Evolutionary conservation across 352 stramenopile species (phyloP).

Genomic region (Phytophthora ohioensis): DNA sequence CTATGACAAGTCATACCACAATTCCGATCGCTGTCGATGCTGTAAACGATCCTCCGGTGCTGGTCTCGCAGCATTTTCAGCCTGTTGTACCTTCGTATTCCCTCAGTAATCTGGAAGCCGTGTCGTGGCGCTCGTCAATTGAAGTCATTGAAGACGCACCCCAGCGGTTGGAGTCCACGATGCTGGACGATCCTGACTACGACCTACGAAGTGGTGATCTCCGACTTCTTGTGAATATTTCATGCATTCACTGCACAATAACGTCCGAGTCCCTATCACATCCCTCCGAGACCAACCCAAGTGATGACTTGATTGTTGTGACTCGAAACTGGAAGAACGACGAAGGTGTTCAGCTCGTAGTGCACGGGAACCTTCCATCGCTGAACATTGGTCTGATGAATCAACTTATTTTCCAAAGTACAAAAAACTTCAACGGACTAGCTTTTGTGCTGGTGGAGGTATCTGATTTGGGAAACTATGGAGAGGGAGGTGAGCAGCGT

Average conservation of each 20-base stretch:
- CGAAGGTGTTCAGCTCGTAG: constrained; percentile 28
- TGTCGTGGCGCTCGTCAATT: constrained; percentile 17
- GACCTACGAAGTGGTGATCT: constrained; percentile 17
- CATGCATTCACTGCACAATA: constrained; percentile 50
- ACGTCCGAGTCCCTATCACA: constrained; percentile 10
- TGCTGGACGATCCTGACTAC: constrained; percentile 41
- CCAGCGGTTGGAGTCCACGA: constrained; percentile 28
- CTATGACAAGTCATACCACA: constrained; percentile 11
- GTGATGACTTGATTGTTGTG: constrained; percentile 27
- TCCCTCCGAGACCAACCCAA: constrained; percentile 1
- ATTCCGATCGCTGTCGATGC: constrained; percentile 39
- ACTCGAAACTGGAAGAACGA: constrained; percentile 20
- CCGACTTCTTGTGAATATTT: constrained; percentile 49
- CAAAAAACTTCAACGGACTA: constrained; percentile 40
- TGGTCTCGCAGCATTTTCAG: constrained; percentile 47
- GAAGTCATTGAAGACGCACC: constrained; percentile 53
- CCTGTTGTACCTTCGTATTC: constrained; percentile 12
- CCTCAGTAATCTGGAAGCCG: constrained; percentile 7
- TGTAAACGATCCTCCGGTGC: constrained; percentile 45
- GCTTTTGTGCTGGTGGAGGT: constrained; percentile 53
- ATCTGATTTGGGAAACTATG: constrained; percentile 53
- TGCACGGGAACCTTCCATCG: constrained; percentile 35
- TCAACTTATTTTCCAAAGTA: constrained; percentile 47
- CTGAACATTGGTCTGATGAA: constrained; percentile 52
- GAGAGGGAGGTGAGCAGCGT: constrained; percentile 27